Evolutionary conservation across 805 yeast genomes (phyloP).

Genomic region (Candida glaebosa): DNA sequence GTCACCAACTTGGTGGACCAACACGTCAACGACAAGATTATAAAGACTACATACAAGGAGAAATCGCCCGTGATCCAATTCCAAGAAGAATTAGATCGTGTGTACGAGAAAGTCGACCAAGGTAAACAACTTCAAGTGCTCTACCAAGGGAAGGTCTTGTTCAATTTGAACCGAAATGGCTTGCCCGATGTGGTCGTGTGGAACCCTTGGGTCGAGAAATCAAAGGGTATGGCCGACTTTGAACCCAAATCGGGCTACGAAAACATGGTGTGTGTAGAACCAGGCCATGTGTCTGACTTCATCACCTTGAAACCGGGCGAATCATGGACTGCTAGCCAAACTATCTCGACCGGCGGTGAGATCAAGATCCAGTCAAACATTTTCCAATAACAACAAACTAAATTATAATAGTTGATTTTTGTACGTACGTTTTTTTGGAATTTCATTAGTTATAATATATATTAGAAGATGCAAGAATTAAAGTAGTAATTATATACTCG

Average conservation of each 20-base stretch:
- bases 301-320: slow-evolving; percentile 63
- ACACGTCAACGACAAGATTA: slow-evolving; percentile 70
- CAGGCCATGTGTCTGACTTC: slow-evolving; percentile 80
- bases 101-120: slow-evolving; percentile 62
- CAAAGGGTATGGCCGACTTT: slow-evolving; percentile 84
- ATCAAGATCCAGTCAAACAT: slow-evolving; percentile 57
- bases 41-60: slow-evolving; percentile 59
- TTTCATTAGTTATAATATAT: too few relatives aligned
- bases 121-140: slow-evolving; percentile 63
- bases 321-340: slow-evolving; percentile 73
- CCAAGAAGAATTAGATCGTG: slow-evolving; percentile 79
- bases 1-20: slow-evolving; percentile 78
- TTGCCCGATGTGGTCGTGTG: slow-evolving; percentile 81
- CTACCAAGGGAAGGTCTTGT: slow-evolving; percentile 65
- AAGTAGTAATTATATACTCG: too few relatives aligned
- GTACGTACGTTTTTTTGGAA: too few relatives aligned
- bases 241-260: slow-evolving; percentile 80
- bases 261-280: slow-evolving; percentile 91
- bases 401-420: background rate
- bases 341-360: slow-evolving; percentile 52
- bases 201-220: slow-evolving; percentile 93
- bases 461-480: too few relatives aligned
- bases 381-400: slow-evolving; percentile 14
- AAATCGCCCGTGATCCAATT: slow-evolving; percentile 73
- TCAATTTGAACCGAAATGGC: slow-evolving; percentile 62